phyloP scores from a whole-genome alignment of 306 rosid species.

The Luffa acutangula region DNA sequence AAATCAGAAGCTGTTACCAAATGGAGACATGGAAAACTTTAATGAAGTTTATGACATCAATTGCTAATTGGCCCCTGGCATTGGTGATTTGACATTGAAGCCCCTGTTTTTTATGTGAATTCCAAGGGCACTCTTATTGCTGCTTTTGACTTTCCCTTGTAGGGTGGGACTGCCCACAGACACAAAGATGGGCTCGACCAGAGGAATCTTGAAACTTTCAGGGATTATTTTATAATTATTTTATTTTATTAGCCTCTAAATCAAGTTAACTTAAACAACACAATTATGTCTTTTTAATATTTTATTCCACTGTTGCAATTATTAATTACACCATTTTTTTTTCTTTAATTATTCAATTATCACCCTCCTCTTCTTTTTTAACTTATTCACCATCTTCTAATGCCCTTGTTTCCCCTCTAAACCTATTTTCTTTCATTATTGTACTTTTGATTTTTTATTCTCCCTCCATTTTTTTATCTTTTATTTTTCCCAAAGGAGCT shows the following conservation, averaged over 20 bases:
- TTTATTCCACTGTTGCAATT: constrained; percentile 1
- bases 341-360: background rate
- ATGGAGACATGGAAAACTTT: constrained; percentile 37
- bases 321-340: background rate
- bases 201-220: constrained; percentile 28
- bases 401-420: background rate
- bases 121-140: constrained; percentile 28
- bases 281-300: background rate
- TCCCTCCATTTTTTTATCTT: too few relatives aligned
- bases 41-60: constrained; percentile 16
- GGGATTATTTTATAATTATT: background rate
- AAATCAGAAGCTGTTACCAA: constrained; percentile 37
- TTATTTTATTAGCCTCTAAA: background rate
- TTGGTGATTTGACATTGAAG: constrained; percentile 31
- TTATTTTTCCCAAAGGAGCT: background rate
- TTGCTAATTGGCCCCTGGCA: background rate
- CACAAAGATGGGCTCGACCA: constrained; percentile 30
- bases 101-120: background rate
- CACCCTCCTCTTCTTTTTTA: background rate
- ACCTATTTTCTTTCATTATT: background rate
- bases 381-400: background rate
- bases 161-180: constrained; percentile 22
- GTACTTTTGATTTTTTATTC: background rate
- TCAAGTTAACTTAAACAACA: background rate
- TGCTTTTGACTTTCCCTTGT: constrained; percentile 11